Evolutionary conservation across 2,329 filamentous ascomycete genomes (phyloP).

Genomic region (Claviceps arundinis): DNA sequence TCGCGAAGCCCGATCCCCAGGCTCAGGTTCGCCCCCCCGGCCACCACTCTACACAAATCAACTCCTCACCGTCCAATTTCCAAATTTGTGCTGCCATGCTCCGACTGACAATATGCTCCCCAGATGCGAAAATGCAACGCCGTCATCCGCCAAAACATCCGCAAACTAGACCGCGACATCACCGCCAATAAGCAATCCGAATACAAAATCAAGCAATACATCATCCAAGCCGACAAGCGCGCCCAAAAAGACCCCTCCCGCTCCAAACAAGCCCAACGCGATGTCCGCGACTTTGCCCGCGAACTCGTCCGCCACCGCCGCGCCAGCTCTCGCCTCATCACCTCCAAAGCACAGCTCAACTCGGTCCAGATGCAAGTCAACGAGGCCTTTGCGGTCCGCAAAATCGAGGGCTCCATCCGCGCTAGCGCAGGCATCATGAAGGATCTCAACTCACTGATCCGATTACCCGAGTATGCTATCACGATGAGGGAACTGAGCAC

Average conservation of each 20-base stretch:
- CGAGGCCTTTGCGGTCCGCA: constrained; percentile 87
- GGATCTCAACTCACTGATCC: constrained; percentile 78
- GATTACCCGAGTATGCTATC: constrained; percentile 69
- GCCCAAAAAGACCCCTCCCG: constrained; percentile 69
- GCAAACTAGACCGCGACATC: constrained; percentile 92
- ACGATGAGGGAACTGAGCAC: constrained; percentile 82
- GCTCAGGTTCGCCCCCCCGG: constrained; percentile 52
- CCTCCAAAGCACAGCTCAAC: constrained; percentile 80
- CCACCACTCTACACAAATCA: not conserved
- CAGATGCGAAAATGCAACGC: constrained; percentile 93
- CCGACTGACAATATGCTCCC: not conserved
- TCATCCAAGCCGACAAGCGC: constrained; percentile 69
- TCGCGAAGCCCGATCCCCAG: constrained; percentile 86
- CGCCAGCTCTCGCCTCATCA: constrained; percentile 60
- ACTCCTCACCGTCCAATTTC: not conserved
- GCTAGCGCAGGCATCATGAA: constrained; percentile 90
- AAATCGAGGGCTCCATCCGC: constrained; percentile 86
- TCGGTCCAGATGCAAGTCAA: constrained; percentile 96
- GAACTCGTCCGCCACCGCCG: constrained; percentile 77
- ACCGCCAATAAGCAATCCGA: constrained; percentile 64
- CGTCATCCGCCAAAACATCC: constrained; percentile 77
- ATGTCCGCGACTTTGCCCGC: constrained; percentile 77
- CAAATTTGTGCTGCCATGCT: not conserved
- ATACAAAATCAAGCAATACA: constrained; percentile 70
- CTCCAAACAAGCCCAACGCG: constrained; percentile 63